These are phyloP conservation scores for Solanum pennellii DNA, from an alignment of 257 asterid genomes.

Conservation along the genomic window DNA sequence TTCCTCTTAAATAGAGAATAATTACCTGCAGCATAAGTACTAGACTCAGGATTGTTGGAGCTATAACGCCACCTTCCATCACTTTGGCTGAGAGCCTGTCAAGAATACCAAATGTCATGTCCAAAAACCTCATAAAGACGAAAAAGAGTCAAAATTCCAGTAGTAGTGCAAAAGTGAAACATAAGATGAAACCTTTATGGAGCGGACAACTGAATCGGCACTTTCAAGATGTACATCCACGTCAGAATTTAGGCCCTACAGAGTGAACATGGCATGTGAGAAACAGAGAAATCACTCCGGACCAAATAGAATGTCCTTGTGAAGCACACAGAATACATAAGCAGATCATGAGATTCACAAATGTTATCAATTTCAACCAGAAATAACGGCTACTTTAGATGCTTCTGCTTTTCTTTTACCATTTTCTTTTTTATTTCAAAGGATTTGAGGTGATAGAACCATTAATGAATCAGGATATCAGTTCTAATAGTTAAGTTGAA, in stretches of 20 bases:
- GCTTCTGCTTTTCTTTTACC: background rate
- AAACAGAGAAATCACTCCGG: background rate
- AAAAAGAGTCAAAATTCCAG: background rate
- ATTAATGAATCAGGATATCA: background rate
- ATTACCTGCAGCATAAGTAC: constrained; percentile 85
- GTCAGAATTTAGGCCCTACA: constrained; percentile 62
- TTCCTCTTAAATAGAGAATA: background rate
- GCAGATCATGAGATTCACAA: background rate
- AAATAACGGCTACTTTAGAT: background rate
- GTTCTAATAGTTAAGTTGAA: background rate
- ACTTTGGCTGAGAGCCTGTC: constrained; percentile 93
- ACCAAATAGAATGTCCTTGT: background rate
- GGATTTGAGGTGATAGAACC: background rate
- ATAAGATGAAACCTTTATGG: constrained; percentile 52
- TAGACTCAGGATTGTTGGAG: constrained; percentile 75
- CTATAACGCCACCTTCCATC: constrained; percentile 97
- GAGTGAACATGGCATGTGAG: background rate
- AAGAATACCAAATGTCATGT: constrained; percentile 4
- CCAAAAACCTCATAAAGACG: background rate
- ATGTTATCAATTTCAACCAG: background rate
- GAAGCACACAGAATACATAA: background rate
- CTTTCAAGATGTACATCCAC: constrained; percentile 57
- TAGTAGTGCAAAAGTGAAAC: background rate
- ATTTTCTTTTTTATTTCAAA: background rate
- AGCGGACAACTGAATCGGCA: constrained; percentile 57